Evolutionary conservation across 371 early-diverging fungal genomes (phyloP), one percentile per base, ranked within the genome.

Genomic region (Mortierella polycephala): DNA sequence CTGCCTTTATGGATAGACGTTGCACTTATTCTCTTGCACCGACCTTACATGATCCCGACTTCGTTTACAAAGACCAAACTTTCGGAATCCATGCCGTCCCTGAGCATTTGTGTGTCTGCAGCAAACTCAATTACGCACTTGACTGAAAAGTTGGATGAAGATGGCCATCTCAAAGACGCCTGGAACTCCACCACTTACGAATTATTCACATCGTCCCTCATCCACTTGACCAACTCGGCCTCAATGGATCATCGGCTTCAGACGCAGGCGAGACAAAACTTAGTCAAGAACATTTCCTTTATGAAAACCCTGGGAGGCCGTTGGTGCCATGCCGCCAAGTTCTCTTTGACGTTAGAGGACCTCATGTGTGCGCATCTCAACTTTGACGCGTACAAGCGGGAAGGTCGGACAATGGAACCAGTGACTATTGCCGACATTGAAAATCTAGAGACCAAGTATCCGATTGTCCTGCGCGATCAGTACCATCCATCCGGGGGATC

Each of bases 41-140:
- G 88, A 30, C 87, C 88, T 0, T 88, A 86, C 59, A 88, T 88
- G 74, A 53, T 64, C 13, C 71, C 71, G n/a, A 54, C 71, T 7
- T 59, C 64, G 18, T 23, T 63, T 21, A 70, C 71, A 53, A 70
- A 70, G 42, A 16, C 60, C 52, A 70, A 64, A 60, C 50, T 70
- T 1, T 70, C 71, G 5, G 71, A 70, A 16, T 70, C 71, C 12
- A 45, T 70, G 64, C 71, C 71, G 42, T 70, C 71, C 13, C 45
- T 70, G 53, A 70, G 64, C 49, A 70, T 70, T 6, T 70, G 71
- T 37, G 59, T 70, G 9, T 70, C 71, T 16, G 71, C 71, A 13
- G 71, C 71, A 39, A 70, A 70, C 54, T 70, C 71, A 49, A 70
- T 70, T 44, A 70, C 71, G 1, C 57, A 64, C 12, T 40, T 70